Conservation (phyloP, 345 rosid genomes). For the Eucalyptus paniculata region DNA sequence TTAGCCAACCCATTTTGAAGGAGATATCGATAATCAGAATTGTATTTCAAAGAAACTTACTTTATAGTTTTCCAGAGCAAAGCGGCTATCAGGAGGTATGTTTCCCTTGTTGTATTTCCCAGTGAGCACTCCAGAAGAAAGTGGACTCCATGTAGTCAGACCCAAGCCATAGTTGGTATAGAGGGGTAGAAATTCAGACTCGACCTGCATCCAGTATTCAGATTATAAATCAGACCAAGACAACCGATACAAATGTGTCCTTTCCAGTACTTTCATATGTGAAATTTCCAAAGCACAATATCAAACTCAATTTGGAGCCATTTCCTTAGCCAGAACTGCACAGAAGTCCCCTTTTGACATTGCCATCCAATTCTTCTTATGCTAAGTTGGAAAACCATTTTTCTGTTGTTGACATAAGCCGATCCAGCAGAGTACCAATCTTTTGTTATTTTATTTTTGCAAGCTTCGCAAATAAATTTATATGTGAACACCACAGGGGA, state of each 20-base stretch:
- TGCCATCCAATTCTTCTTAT: neutral
- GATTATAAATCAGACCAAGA: neutral
- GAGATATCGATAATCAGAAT: neutral
- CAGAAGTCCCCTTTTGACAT: neutral
- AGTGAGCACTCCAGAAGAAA: conserved; percentile 95
- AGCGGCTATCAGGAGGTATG: conserved; percentile 85
- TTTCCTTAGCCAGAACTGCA: neutral
- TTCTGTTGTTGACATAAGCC: neutral
- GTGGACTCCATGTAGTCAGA: conserved; percentile 98
- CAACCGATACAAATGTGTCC: neutral
- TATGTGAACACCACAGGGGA: neutral
- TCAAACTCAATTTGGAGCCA: neutral
- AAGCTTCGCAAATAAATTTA: neutral
- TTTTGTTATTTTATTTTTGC: neutral
- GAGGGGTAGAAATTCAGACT: conserved; percentile 80
- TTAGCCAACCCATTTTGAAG: neutral
- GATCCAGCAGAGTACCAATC: neutral
- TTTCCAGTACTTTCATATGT: neutral
- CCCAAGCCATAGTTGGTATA: conserved; percentile 84
- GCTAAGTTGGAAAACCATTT: neutral
- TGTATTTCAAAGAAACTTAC: conserved; percentile 10
- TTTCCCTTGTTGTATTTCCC: conserved; percentile 89
- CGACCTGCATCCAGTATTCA: conserved; percentile 42
- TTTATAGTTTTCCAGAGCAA: conserved; percentile 92
- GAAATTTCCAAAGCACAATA: neutral